phyloP scores from a whole-genome alignment of 257 asterid species.

The Verbascum thapsus region DNA sequence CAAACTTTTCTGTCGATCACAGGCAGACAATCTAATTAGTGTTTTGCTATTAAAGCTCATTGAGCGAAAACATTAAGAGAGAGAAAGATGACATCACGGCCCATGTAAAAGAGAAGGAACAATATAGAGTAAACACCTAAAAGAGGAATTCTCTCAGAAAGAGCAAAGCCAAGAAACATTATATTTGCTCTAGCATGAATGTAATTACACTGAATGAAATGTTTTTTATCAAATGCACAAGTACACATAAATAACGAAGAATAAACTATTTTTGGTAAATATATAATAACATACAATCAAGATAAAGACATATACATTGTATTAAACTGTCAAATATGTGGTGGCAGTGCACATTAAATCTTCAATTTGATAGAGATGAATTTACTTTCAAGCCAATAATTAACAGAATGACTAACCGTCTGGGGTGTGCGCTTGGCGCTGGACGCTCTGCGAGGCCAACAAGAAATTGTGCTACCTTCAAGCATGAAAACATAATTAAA shows the following conservation, averaged over 20 bases:
- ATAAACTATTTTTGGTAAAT: not conserved
- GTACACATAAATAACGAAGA: not conserved
- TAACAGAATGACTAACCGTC: slow-evolving; percentile 53
- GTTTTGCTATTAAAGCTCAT: not conserved
- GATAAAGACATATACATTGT: not conserved
- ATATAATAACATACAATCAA: slow-evolving; percentile 9
- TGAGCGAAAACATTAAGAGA: not conserved
- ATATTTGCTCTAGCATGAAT: not conserved
- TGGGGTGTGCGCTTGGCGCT: slow-evolving; percentile 71
- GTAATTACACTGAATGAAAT: not conserved
- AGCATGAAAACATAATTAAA: slow-evolving; percentile 22
- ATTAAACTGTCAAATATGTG: slow-evolving; percentile 15
- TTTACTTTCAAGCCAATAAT: slow-evolving; percentile 21
- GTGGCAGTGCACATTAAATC: slow-evolving; percentile 12
- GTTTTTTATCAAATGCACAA: not conserved
- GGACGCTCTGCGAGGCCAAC: slow-evolving; percentile 91
- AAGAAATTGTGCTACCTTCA: slow-evolving; percentile 90
- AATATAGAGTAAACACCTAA: not conserved
- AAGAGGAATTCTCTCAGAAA: slow-evolving; percentile 5
- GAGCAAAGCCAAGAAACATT: slow-evolving; percentile 5
- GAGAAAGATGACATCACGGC: not conserved
- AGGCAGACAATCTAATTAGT: slow-evolving; percentile 3
- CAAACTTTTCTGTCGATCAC: not conserved
- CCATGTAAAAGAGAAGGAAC: slow-evolving; percentile 1
- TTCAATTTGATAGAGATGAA: slow-evolving; percentile 13